These are phyloP conservation scores for Brassica hybrid DNA, from an alignment of 441 rosid genomes.

Conservation along the genomic window DNA sequence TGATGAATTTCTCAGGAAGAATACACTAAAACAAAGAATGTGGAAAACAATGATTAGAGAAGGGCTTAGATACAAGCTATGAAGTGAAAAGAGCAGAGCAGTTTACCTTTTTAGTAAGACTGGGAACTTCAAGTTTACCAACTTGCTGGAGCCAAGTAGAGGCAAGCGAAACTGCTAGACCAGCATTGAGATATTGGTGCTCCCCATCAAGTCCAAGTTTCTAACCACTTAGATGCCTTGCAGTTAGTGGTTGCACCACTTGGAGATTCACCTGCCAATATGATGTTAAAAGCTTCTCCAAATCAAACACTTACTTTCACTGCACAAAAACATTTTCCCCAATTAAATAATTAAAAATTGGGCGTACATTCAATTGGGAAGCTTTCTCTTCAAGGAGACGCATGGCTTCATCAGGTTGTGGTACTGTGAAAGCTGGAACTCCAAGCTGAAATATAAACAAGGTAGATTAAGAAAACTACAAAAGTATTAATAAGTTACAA, in stretches of 20 bases:
- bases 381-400: constrained; percentile 84
- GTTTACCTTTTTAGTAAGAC: constrained; percentile 62
- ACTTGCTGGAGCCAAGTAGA: constrained; percentile 87
- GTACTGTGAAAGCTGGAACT: constrained; percentile 86
- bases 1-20: constrained; percentile 80
- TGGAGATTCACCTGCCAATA: constrained; percentile 24
- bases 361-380: constrained; percentile 64
- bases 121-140: constrained; percentile 59
- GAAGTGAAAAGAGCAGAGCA: constrained; percentile 17
- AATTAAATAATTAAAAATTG: constrained; percentile 30
- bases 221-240: constrained; percentile 60
- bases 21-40: constrained; percentile 52
- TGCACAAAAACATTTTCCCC: constrained; percentile 12
- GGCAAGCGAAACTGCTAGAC: constrained; percentile 84
- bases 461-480: neutral
- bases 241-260: constrained; percentile 71
- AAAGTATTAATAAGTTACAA: neutral
- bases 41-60: neutral
- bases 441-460: constrained; percentile 55
- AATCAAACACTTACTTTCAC: neutral
- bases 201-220: constrained; percentile 93
- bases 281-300: neutral
- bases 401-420: constrained; percentile 98
- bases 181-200: constrained; percentile 90
- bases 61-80: neutral